Conservation (phyloP, 2,329 filamentous ascomycete species). For the Neurospora sp. region DNA sequence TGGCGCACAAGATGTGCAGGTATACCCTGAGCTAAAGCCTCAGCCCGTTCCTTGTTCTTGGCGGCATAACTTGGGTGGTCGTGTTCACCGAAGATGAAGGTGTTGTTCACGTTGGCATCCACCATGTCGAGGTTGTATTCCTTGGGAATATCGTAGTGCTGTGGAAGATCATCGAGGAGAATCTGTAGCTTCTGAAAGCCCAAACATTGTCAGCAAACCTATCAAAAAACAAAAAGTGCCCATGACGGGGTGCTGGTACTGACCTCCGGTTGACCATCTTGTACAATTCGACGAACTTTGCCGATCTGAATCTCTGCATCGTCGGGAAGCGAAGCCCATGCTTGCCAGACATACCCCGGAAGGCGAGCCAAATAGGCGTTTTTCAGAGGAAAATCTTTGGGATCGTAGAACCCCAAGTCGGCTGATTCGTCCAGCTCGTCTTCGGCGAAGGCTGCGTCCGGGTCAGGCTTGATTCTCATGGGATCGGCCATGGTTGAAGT, state of each 20-base stretch:
- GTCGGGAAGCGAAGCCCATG: constrained; percentile 66
- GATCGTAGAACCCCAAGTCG: constrained; percentile 47
- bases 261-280: not conserved
- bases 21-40: constrained; percentile 47
- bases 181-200: constrained; percentile 43
- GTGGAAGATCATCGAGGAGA: constrained; percentile 54
- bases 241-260: not conserved
- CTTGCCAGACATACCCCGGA: constrained; percentile 70
- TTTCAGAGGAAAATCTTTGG: not conserved
- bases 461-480: constrained; percentile 32
- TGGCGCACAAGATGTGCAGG: constrained; percentile 44
- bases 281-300: constrained; percentile 43
- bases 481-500: constrained; percentile 13
- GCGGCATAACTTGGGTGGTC: constrained; percentile 70
- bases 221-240: constrained; percentile 5
- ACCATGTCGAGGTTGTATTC: constrained; percentile 76
- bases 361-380: constrained; percentile 65
- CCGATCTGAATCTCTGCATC: constrained; percentile 76
- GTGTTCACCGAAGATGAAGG: constrained; percentile 88
- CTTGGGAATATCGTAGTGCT: constrained; percentile 69
- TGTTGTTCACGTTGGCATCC: constrained; percentile 61
- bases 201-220: constrained; percentile 3
- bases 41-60: constrained; percentile 45
- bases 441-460: constrained; percentile 40
- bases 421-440: constrained; percentile 58